Conservation (phyloP, 768 basidiomycete species). For the Tylopilus sp. region DNA sequence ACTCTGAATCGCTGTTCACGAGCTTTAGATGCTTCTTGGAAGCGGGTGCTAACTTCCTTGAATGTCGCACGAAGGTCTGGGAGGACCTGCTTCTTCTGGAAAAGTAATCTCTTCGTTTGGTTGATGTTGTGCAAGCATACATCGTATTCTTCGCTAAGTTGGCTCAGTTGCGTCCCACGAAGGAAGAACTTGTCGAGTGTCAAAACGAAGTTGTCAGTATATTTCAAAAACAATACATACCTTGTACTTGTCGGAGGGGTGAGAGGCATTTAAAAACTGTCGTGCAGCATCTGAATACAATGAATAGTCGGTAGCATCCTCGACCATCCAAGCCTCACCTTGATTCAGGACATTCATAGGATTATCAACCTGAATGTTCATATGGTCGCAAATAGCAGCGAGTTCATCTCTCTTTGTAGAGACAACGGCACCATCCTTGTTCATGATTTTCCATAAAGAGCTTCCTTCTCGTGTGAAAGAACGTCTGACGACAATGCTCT, state of each 20-base stretch:
- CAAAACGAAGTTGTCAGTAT: background rate
- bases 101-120: conserved; percentile 60
- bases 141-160: conserved; percentile 86
- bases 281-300: conserved; percentile 33
- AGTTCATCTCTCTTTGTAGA: conserved; percentile 82
- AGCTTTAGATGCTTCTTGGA: conserved; percentile 72
- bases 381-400: conserved; percentile 85
- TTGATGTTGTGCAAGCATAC: conserved; percentile 69
- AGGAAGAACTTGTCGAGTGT: conserved; percentile 75
- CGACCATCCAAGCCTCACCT: conserved; percentile 38
- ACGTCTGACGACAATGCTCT: conserved; percentile 81
- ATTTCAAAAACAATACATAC: conserved; percentile 37
- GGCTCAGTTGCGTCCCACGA: conserved; percentile 84
- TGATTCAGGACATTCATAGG: conserved; percentile 94
- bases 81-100: conserved; percentile 70
- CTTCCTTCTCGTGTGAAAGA: conserved; percentile 72
- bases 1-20: conserved; percentile 64
- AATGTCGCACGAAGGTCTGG: conserved; percentile 68
- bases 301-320: background rate
- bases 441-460: conserved; percentile 81
- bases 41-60: conserved; percentile 54
- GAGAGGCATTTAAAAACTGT: conserved; percentile 83
- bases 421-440: conserved; percentile 58
- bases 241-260: conserved; percentile 84
- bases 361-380: conserved; percentile 96